Conservation (phyloP, 192 early-diverging fungal species). For the Coemansia sp. region DNA sequence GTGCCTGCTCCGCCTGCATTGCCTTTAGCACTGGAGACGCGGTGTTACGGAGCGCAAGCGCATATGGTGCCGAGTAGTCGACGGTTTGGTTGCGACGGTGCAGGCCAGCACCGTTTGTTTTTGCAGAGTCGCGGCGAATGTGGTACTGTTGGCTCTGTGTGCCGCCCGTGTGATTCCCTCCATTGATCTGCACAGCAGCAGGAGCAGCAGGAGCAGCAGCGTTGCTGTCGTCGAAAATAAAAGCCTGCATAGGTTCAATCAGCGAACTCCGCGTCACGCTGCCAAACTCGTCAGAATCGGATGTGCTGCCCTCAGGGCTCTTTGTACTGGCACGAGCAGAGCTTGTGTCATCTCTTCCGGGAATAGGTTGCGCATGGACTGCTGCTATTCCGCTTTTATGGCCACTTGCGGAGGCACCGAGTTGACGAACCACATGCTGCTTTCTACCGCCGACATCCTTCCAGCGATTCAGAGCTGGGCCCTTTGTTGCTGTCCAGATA, state of each 20-base stretch:
- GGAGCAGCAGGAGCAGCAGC: not conserved
- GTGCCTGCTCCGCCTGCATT: conserved; percentile 39
- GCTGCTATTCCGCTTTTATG: not conserved
- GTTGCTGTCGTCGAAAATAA: not conserved
- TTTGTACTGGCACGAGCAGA: not conserved
- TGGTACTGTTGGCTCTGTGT: not conserved
- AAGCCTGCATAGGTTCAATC: conserved; percentile 15
- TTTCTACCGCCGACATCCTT: conserved; percentile 30
- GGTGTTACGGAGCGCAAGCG: not conserved
- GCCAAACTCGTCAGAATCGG: conserved; percentile 3
- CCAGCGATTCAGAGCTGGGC: conserved; percentile 85
- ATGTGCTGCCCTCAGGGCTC: conserved; percentile 1
- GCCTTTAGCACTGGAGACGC: conserved; percentile 39
- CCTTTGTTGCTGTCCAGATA: conserved; percentile 89
- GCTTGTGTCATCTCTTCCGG: not conserved
- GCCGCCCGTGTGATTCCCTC: not conserved
- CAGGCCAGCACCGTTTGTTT: not conserved
- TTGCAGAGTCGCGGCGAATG: not conserved
- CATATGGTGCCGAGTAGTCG: conserved; percentile 1
- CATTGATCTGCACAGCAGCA: not conserved
- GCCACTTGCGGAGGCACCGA: not conserved
- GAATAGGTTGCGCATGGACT: conserved; percentile 1
- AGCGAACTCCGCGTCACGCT: conserved; percentile 22
- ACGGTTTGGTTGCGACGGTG: conserved; percentile 34
- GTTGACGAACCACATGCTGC: conserved; percentile 1